Base-by-base conservation (phyloP, 73 alveolate species). In the Paramecium bursaria region DNA sequence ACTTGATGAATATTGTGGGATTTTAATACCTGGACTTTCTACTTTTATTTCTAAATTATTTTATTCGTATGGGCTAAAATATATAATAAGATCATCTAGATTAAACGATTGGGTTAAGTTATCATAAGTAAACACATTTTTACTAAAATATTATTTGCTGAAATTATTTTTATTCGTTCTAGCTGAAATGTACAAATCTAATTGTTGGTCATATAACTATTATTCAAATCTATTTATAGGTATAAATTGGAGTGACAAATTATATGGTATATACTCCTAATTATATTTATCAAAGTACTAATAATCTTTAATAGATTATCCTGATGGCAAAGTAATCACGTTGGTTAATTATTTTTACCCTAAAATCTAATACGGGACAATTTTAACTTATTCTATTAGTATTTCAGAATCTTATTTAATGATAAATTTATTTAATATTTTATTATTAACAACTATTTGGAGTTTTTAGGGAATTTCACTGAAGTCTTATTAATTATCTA, bases 301-400 rank as follows among this genome's bases (percentile, higher is more conserved):
- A 57, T 57, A 57, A 2, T 33, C 15, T 29, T 29, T 57, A 4
- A 57, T 57, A n/a, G 76, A 48, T 57, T 57, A n/a, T 29, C 76
- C 76, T 29, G 51, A 29, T 10, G 76, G 76, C 3, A 57, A 25
- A 6, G 76, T 57, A 22, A n/a, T n/a, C n/a, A n/a, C n/a, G n/a
- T n/a, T n/a, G n/a, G n/a, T n/a, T n/a, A n/a, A n/a, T n/a, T n/a
- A n/a, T n/a, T n/a, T n/a, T n/a, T n/a, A n/a, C n/a, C n/a, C n/a
- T n/a, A n/a, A n/a, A n/a, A n/a, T n/a, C n/a, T n/a, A n/a, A n/a
- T n/a, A n/a, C n/a, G n/a, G n/a, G n/a, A n/a, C n/a, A n/a, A n/a
- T n/a, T n/a, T n/a, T n/a, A n/a, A n/a, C n/a, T n/a, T n/a, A n/a
- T n/a, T n/a, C n/a, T n/a, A n/a, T n/a, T n/a, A n/a, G n/a, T n/a